Conservation (phyloP, 2,329 filamentous ascomycete genomes). For the Shiraia sp. region DNA sequence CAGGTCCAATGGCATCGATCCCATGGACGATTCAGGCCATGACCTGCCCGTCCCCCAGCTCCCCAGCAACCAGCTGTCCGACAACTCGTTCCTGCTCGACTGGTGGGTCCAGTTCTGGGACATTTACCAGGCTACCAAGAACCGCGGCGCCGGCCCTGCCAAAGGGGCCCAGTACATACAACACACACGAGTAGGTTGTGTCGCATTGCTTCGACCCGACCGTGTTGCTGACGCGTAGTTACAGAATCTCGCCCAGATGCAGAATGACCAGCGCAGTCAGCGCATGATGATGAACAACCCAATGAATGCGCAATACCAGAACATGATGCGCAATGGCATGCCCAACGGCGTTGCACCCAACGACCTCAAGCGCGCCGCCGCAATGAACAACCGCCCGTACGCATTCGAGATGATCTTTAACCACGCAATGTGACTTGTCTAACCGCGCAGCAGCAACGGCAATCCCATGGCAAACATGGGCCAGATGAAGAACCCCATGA, state of each 20-base stretch:
- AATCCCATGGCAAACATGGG: constrained; percentile 68
- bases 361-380: constrained; percentile 71
- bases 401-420: constrained; percentile 38
- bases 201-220: not conserved
- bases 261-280: constrained; percentile 68
- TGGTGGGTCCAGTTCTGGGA: constrained; percentile 99
- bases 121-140: constrained; percentile 82
- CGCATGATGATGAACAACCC: constrained; percentile 72
- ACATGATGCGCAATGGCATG: constrained; percentile 68
- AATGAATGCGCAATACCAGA: constrained; percentile 50
- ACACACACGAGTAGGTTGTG: constrained; percentile 75
- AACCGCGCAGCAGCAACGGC: constrained; percentile 22
- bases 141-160: constrained; percentile 42
- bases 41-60: constrained; percentile 79
- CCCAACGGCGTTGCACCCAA: constrained; percentile 62
- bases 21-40: constrained; percentile 84
- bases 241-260: constrained; percentile 69
- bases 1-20: constrained; percentile 68
- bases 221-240: constrained; percentile 20
- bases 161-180: constrained; percentile 70
- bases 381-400: constrained; percentile 78
- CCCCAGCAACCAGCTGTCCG: constrained; percentile 62
- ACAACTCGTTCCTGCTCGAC: constrained; percentile 87
- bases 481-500: constrained; percentile 59
- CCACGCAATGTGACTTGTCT: not conserved